Evolutionary conservation across 1,139 yeast genomes (phyloP), one percentile per base, ranked within the genome.

Genomic region (Pneumocystis wakefieldiae): DNA sequence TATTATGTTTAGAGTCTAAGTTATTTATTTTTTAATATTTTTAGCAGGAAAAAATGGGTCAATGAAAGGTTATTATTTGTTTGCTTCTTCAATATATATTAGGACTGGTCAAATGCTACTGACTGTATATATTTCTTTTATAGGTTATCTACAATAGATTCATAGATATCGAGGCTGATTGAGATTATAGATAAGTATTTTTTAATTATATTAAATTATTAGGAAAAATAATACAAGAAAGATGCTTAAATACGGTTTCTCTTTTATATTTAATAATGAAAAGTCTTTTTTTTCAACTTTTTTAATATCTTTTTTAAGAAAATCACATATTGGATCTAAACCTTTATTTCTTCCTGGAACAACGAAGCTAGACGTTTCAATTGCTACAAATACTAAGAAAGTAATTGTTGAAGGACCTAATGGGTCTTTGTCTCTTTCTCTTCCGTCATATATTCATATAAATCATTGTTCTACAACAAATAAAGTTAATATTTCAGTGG

Each of bases 401-500:
- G n/a, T 48, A 12, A 12, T 12, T 12, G 55, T 48, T 12, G n/a
- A 48, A 48, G 55, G 55, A 2, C 55, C 55, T 19, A 48, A 48
- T 8, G 55, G 55, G n/a, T 24, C n/a, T 24, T 24, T 48, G 3
- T 48, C 55, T 3, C 28, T 48, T 24, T 24, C 1, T 10, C 15
- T 48, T 48, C 55, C 55, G 12, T 19, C 55, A 48, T 48, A 48
- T 24, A 12, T 48, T 48, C 4, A 48, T 10, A 48, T 48, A 10
- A 15, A 48, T 48, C 24, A 48, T 48, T 14, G 28, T 24, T 24
- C n/a, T 24, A 24, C n/a, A 48, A 24, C 15, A 74, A 39, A 57
- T n/a, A 57, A 57, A 39, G 38, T 39, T 1, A 39, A 57, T 10
- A 32, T 64, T n/a, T 38, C 63, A 14, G 88, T 92, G 5, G 74